These are phyloP conservation scores for Inosperma sp. DNA, from an alignment of 768 basidiomycete genomes.

Conservation along the genomic window DNA sequence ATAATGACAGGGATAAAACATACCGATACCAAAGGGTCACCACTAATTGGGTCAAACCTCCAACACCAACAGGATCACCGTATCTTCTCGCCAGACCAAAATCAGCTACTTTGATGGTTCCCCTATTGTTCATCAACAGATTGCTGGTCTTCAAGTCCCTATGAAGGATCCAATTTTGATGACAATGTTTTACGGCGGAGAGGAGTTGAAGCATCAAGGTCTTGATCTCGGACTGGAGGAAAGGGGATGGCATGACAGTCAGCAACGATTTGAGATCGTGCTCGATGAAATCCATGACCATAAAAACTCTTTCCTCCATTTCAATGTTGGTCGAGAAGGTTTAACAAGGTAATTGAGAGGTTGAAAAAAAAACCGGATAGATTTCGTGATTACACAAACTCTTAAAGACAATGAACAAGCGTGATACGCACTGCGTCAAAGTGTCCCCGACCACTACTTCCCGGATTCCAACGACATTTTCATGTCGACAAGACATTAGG, in stretches of 20 bases:
- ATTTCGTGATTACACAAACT: constrained; percentile 28
- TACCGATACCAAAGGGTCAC: constrained; percentile 99
- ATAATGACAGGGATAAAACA: constrained; percentile 11
- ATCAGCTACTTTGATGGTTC: constrained; percentile 97
- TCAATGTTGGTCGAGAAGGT: constrained; percentile 7
- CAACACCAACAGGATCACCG: constrained; percentile 92
- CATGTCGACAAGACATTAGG: constrained; percentile 91
- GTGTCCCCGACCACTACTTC: constrained; percentile 99
- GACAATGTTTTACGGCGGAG: constrained; percentile 90
- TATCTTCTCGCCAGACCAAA: constrained; percentile 95
- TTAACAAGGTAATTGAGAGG: constrained; percentile 6
- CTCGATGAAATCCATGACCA: constrained; percentile 99
- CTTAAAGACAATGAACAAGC: constrained; percentile 17
- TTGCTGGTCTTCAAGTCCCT: constrained; percentile 98
- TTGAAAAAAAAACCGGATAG: constrained; percentile 11
- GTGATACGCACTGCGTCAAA: constrained; percentile 86
- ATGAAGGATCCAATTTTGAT: constrained; percentile 96
- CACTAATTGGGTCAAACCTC: constrained; percentile 97
- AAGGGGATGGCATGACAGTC: constrained; percentile 92
- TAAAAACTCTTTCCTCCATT: constrained; percentile 72
- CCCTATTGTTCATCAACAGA: constrained; percentile 97
- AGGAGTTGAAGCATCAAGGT: constrained; percentile 91
- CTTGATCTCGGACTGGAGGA: constrained; percentile 97
- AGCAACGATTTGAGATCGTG: constrained; percentile 97
- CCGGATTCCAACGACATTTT: constrained; percentile 94